phyloP scores from a whole-genome alignment of 2,329 filamentous ascomycete species.

The Lasiodiplodia sp. region DNA sequence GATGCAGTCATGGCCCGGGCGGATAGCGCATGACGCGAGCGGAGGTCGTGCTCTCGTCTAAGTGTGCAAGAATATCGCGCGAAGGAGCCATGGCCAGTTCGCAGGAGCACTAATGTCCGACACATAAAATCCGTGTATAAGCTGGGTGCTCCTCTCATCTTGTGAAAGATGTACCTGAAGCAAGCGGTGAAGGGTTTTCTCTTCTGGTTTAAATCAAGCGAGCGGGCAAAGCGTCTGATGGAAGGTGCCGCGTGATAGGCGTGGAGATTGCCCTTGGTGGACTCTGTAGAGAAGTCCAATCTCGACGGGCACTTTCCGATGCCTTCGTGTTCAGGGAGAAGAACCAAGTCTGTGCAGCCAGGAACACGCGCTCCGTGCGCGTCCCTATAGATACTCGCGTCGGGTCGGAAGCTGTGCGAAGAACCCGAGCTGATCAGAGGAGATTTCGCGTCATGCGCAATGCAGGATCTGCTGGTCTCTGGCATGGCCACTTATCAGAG shows the following conservation, averaged over 20 bases:
- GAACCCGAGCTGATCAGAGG: constrained; percentile 9
- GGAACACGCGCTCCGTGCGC: constrained; percentile 13
- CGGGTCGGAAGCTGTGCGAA: constrained; percentile 8
- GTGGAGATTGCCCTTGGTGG: background rate
- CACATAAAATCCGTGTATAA: constrained; percentile 16
- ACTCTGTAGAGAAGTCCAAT: background rate
- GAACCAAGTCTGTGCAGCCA: constrained; percentile 6
- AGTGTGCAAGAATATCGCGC: constrained; percentile 1
- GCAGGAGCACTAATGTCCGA: constrained; percentile 22
- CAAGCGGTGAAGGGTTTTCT: constrained; percentile 19
- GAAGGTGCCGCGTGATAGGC: constrained; percentile 16
- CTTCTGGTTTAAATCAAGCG: background rate
- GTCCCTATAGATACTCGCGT: constrained; percentile 15
- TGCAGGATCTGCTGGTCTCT: background rate
- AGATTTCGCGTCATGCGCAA: constrained; percentile 24
- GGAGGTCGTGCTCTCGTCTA: constrained; percentile 25
- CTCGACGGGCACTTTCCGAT: no score
- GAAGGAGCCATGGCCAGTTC: constrained; percentile 14
- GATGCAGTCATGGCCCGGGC: constrained; percentile 7
- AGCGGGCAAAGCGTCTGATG: constrained; percentile 19
- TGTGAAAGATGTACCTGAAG: constrained; percentile 26
- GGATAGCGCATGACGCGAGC: constrained; percentile 20
- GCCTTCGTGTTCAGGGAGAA: constrained; percentile 20
- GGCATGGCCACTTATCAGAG: constrained; percentile 9
- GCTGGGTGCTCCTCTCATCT: constrained; percentile 19